Evolutionary conservation across 2,329 filamentous ascomycete species (phyloP), one percentile per base, ranked within the genome.

Genomic region (Ciborinia camelliae): DNA sequence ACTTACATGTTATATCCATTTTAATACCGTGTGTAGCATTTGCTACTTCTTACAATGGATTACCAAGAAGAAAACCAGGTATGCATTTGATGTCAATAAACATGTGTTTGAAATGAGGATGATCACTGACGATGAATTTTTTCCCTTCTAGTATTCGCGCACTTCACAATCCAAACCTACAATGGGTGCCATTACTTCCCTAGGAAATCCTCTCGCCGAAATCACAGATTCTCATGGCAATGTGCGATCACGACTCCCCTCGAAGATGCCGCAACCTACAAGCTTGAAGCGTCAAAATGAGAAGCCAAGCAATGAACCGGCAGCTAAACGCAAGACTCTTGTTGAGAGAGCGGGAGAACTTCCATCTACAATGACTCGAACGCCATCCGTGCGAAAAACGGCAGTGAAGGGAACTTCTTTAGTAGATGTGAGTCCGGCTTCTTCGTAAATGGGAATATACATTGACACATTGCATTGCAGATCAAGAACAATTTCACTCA

Each of bases 181-280:
- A 51, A 57, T 48, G 18, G 69, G 63, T 62, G 67, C 67, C 51
- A 71, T 74, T 20, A 67, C 68, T 23, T 73, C 73, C 39, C 75
- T 73, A 54, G 70, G 62, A 47, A 72, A 71, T 64, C 76, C 77
- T 4, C 79, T 87, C 20, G 75, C 80, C 12, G 85, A 87, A 71
- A 82, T 85, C 69, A 81, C 78, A 71, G 83, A 86, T 9, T 86
- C 85, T n/a, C 84, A 88, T 71, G 79, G 78, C 75, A 88, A 89
- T 73, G 75, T 81, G 51, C 82, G 85, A 59, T 74, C 77, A 26
- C 81, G 81, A 58, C 74, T 76, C 1, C 73, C 79, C 0, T 78
- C 78, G 45, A 77, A 77, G 61, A 76, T 79, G 41, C 76, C 79
- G 14, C 73, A 79, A 12, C 69, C 79, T 66, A 71, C 73, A 0